Conservation (phyloP, 2,329 filamentous ascomycete genomes). For the Diplodia mutila region DNA sequence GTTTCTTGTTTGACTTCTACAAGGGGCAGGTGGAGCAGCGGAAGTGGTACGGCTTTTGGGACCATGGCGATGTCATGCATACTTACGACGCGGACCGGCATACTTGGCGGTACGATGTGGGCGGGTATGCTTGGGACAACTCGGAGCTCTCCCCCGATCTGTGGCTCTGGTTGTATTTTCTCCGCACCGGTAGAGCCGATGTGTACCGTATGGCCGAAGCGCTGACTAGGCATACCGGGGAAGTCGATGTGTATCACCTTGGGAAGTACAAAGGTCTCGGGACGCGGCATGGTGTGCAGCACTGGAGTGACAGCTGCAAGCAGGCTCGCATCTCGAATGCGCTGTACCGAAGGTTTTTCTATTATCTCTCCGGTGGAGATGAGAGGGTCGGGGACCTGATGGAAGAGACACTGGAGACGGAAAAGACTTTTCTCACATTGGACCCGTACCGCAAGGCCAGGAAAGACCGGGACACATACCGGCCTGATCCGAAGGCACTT, state of each 20-base stretch:
- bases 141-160: conserved; percentile 65
- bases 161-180: conserved; percentile 66
- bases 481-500: conserved; percentile 46
- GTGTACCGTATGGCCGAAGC: conserved; percentile 64
- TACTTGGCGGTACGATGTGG: conserved; percentile 65
- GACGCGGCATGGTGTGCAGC: conserved; percentile 65
- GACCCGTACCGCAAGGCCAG: conserved; percentile 64
- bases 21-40: conserved; percentile 59
- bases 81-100: conserved; percentile 64
- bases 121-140: conserved; percentile 69
- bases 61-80: conserved; percentile 66
- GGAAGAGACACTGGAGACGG: conserved; percentile 56
- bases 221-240: conserved; percentile 61
- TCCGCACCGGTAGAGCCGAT: conserved; percentile 61
- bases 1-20: conserved; percentile 63
- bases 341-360: conserved; percentile 62
- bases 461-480: conserved; percentile 40
- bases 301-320: conserved; percentile 64
- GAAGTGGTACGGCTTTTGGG: conserved; percentile 66
- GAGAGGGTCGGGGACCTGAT: conserved; percentile 62
- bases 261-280: conserved; percentile 63
- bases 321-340: conserved; percentile 64
- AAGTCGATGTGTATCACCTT: conserved; percentile 66
- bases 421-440: conserved; percentile 57
- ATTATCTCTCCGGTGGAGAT: conserved; percentile 59